These are phyloP conservation scores for Cymodocea nodosa DNA, from an alignment of 116 monocot genomes.

Conservation along the genomic window DNA sequence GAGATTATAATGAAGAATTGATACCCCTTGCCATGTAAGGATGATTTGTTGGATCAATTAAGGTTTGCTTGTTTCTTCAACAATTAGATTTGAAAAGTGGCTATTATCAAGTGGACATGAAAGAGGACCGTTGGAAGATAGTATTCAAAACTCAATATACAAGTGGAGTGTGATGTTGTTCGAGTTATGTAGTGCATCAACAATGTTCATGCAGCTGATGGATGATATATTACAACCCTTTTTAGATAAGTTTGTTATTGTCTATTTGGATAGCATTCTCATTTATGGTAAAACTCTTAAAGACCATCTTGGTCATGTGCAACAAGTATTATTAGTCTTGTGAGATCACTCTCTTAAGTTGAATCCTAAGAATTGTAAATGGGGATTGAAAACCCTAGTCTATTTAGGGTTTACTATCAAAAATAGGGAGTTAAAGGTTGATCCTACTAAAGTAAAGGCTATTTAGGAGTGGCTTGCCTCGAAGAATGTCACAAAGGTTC, in stretches of 20 bases:
- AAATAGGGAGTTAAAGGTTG: neutral
- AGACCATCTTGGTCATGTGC: neutral
- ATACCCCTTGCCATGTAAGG: too few species aligned
- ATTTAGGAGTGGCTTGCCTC: neutral
- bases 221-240: neutral
- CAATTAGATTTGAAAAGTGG: too few species aligned
- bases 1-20: too few species aligned
- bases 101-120: too few species aligned
- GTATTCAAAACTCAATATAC: too few species aligned
- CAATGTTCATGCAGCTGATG: too few species aligned
- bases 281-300: neutral
- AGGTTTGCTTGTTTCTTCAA: too few species aligned
- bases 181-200: too few species aligned
- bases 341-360: neutral
- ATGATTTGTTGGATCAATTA: too few species aligned
- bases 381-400: neutral
- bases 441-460: neutral
- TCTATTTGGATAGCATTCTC: conserved; percentile 2
- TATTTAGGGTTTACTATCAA: neutral
- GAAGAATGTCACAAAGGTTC: neutral
- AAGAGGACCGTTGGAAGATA: too few species aligned
- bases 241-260: conserved; percentile 1
- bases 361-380: neutral
- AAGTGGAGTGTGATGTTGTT: too few species aligned
- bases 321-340: neutral